phyloP scores from a whole-genome alignment of 805 yeast species.

The Starmerella etchellsii region DNA sequence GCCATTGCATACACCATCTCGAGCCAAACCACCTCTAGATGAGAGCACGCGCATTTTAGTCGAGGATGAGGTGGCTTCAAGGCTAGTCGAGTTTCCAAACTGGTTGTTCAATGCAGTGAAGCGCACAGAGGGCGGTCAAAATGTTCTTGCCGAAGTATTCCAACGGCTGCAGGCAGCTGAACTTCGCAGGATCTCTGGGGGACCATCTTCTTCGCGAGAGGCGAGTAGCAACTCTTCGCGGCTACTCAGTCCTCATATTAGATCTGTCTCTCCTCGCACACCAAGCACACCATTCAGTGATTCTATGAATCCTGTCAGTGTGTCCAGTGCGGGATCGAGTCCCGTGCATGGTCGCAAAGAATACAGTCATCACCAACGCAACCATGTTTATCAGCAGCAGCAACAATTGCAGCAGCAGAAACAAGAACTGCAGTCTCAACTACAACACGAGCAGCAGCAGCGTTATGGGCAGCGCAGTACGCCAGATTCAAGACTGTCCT shows the following conservation, averaged over 20 bases:
- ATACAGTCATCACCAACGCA: slow-evolving; percentile 6
- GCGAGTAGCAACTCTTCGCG: slow-evolving; percentile 1
- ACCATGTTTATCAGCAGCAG: slow-evolving; percentile 2
- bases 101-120: slow-evolving; percentile 39
- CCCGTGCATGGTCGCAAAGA: slow-evolving; percentile 1
- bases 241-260: slow-evolving; percentile 3
- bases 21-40: slow-evolving; percentile 10
- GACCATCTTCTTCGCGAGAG: background rate
- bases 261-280: slow-evolving; percentile 2
- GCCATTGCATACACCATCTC: slow-evolving; percentile 12
- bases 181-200: slow-evolving; percentile 34
- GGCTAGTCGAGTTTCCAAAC: slow-evolving; percentile 31
- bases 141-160: slow-evolving; percentile 40
- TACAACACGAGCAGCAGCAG: background rate
- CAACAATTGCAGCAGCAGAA: slow-evolving; percentile 1
- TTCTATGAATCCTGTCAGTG: background rate
- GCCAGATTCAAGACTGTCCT: slow-evolving; percentile 37
- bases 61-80: slow-evolving; percentile 4
- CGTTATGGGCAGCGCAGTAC: slow-evolving; percentile 26
- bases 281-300: slow-evolving; percentile 12
- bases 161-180: slow-evolving; percentile 57
- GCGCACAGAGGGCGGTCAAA: slow-evolving; percentile 29
- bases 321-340: slow-evolving; percentile 1
- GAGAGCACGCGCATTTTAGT: slow-evolving; percentile 16
- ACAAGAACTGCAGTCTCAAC: background rate